Conservation (phyloP, 1,139 yeast genomes). For the Debaryomyces psychrophilus region DNA sequence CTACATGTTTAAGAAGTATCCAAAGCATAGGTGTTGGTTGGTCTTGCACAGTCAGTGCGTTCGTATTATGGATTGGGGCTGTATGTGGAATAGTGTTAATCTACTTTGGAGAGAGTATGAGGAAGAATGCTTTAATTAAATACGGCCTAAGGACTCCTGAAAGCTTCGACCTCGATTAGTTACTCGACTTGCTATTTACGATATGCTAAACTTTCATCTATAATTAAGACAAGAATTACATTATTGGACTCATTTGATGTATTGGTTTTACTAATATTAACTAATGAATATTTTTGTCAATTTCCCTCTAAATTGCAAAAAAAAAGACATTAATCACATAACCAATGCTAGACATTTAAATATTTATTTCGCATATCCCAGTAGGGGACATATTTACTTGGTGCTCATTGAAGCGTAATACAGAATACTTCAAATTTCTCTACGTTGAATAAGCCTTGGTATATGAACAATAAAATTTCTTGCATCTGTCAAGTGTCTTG, state of each 20-base stretch:
- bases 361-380: too few relatives aligned
- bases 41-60: conserved; percentile 49
- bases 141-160: conserved; percentile 15
- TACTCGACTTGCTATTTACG: neutral
- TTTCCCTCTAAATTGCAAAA: too few relatives aligned
- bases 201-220: neutral
- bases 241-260: neutral
- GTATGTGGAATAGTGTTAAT: conserved; percentile 15
- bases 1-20: conserved; percentile 47
- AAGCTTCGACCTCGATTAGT: neutral
- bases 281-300: neutral
- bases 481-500: neutral
- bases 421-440: neutral
- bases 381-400: too few relatives aligned
- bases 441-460: neutral
- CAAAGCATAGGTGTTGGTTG: conserved; percentile 55
- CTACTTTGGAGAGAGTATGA: conserved; percentile 26
- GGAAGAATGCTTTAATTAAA: conserved; percentile 21
- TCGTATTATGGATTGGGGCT: conserved; percentile 31
- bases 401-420: neutral
- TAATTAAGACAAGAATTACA: neutral
- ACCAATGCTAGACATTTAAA: too few relatives aligned
- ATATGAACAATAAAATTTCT: neutral
- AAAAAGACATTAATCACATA: too few relatives aligned
- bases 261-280: too few relatives aligned